These are phyloP conservation scores for Sporodiniella umbellata DNA, from an alignment of 371 early-diverging fungal genomes.

Conservation along the genomic window DNA sequence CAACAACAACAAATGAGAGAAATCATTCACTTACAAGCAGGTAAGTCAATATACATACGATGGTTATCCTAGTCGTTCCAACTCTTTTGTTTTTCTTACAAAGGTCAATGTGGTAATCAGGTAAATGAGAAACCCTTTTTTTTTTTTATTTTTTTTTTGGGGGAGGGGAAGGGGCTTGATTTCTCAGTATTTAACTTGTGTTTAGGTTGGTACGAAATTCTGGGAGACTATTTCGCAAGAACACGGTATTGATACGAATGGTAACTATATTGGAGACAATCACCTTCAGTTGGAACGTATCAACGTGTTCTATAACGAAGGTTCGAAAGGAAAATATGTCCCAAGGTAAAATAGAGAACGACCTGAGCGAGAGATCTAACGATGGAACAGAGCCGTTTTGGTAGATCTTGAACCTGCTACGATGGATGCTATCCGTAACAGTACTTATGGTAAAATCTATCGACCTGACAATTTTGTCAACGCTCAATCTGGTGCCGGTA, in stretches of 20 bases:
- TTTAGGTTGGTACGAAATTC: conserved; percentile 82
- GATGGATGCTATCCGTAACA: conserved; percentile 91
- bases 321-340: conserved; percentile 75
- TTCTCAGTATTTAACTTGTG: not conserved
- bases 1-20: conserved; percentile 93
- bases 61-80: too few species aligned
- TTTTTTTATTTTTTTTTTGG: not conserved
- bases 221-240: conserved; percentile 94
- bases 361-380: too few species aligned
- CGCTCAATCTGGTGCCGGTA: conserved; percentile 91
- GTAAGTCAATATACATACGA: conserved; percentile 27
- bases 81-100: not conserved
- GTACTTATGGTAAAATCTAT: conserved; percentile 74
- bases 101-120: conserved; percentile 93
- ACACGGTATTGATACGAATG: conserved; percentile 85
- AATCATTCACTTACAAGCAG: conserved; percentile 99
- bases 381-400: conserved; percentile 70
- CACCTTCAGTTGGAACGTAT: conserved; percentile 96
- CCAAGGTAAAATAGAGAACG: conserved; percentile 59
- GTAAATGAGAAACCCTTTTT: conserved; percentile 20
- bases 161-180: too few species aligned
- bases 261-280: conserved; percentile 78
- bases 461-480: conserved; percentile 90
- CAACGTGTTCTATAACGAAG: conserved; percentile 98
- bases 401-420: conserved; percentile 99